These are phyloP conservation scores for Diaporthe citrichinensis DNA, from an alignment of 2,329 filamentous ascomycete genomes.

Conservation along the genomic window DNA sequence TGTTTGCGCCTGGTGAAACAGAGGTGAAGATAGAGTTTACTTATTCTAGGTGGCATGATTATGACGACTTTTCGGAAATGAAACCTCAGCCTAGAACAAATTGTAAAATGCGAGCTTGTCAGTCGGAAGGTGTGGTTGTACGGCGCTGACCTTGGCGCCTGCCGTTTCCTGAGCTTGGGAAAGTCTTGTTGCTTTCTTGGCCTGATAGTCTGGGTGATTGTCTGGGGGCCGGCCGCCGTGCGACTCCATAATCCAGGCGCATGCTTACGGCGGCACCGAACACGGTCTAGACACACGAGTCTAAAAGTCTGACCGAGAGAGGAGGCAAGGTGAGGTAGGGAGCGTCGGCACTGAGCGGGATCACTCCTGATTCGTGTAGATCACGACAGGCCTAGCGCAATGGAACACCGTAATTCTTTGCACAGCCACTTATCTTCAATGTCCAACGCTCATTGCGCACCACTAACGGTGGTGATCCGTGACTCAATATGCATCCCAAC, in stretches of 20 bases:
- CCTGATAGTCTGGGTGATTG: conserved; percentile 3
- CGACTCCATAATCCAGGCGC: background rate
- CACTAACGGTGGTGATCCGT: background rate
- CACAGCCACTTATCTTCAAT: conserved; percentile 12
- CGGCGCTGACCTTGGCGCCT: background rate
- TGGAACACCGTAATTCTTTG: conserved; percentile 8
- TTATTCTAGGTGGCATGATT: conserved; percentile 1
- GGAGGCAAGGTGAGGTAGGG: background rate
- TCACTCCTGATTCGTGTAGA: background rate
- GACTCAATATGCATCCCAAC: background rate
- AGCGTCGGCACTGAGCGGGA: background rate
- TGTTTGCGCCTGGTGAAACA: conserved; percentile 21
- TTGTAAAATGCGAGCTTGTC: background rate
- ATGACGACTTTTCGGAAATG: conserved; percentile 11
- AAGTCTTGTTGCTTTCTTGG: conserved; percentile 28
- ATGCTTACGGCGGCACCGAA: conserved; percentile 13
- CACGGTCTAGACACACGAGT: background rate
- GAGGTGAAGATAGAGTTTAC: conserved; percentile 17
- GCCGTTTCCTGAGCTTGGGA: conserved; percentile 8
- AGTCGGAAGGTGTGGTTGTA: background rate
- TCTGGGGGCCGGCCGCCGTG: conserved; percentile 4
- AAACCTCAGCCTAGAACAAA: conserved; percentile 11
- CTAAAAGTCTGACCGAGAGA: conserved; percentile 9
- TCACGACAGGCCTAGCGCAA: background rate
- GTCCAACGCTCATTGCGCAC: background rate